phyloP scores from a whole-genome alignment of 148 eudicot genomes.

The Rhododendron griersonianum region DNA sequence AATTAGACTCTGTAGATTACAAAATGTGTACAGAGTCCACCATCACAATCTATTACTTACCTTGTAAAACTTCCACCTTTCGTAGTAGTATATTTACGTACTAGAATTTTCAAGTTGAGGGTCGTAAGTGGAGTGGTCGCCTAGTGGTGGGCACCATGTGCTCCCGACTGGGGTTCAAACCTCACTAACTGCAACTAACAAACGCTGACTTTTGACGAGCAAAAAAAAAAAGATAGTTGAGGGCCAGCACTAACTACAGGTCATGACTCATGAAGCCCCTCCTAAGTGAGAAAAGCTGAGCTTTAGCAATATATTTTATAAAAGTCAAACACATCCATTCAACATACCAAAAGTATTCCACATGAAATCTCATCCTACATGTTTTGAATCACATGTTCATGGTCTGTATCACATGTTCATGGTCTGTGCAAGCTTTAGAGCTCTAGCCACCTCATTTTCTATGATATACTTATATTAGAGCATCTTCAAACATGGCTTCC shows the following conservation, averaged over 20 bases:
- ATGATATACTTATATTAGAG: neutral
- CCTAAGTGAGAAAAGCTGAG: neutral
- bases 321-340: neutral
- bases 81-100: neutral
- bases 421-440: slow-evolving; percentile 6
- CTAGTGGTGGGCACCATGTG: neutral
- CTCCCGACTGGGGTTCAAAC: neutral
- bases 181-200: neutral
- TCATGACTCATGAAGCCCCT: neutral
- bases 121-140: neutral
- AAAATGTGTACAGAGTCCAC: neutral
- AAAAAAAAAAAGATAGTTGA: neutral
- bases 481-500: neutral
- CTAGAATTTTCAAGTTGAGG: neutral
- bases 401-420: too few relatives aligned
- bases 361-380: slow-evolving; percentile 50
- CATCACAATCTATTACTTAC: neutral
- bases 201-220: neutral
- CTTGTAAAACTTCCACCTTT: neutral
- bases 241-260: neutral
- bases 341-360: slow-evolving; percentile 23
- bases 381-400: slow-evolving; percentile 27
- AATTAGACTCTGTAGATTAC: neutral
- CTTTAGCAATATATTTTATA: neutral
- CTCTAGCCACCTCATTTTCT: slow-evolving; percentile 9